Evolutionary conservation across 805 yeast genomes (phyloP), one percentile per base, ranked within the genome.

Genomic region (Wickerhamomyces chambardii): DNA sequence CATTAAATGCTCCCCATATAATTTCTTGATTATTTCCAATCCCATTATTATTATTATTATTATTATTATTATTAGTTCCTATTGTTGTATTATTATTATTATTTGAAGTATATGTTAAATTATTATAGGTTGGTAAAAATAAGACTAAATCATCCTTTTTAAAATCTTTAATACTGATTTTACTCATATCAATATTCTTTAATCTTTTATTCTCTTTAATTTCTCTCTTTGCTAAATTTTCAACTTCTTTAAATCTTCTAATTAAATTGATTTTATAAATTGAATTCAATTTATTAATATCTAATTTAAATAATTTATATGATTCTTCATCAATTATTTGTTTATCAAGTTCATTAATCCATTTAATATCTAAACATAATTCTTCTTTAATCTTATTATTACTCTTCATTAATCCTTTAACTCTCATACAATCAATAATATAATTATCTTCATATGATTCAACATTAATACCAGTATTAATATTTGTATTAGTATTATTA

Each of bases 1-100:
- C 73, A 44, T 92, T 89, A 62, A 90, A 90, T 1, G 95, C 95
- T 0, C 96, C 96, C 97, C 97, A 90, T 21, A 10, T 8, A 21
- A 21, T 21, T n/a, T n/a, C n/a, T n/a, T n/a, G n/a, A n/a, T n/a
- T n/a, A n/a, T n/a, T n/a, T n/a, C n/a, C n/a, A n/a, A n/a, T n/a
- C n/a, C n/a, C n/a, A n/a, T n/a, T n/a, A n/a, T n/a, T n/a, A n/a
- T n/a, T n/a, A n/a, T n/a, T n/a, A n/a, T n/a, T n/a, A n/a, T n/a
- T n/a, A n/a, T n/a, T n/a, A n/a, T n/a, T n/a, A n/a, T n/a, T n/a
- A n/a, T n/a, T n/a, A n/a, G n/a, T n/a, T n/a, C n/a, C n/a, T n/a
- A n/a, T n/a, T n/a, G n/a, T n/a, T n/a, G n/a, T n/a, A n/a, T n/a
- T n/a, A 24, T 24, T 12, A 24, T 24, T 9, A 24, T 11, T 10